Evolutionary conservation across 495 filamentous ascomycete species (phyloP).

Genomic region (Chaetomium tenue): DNA sequence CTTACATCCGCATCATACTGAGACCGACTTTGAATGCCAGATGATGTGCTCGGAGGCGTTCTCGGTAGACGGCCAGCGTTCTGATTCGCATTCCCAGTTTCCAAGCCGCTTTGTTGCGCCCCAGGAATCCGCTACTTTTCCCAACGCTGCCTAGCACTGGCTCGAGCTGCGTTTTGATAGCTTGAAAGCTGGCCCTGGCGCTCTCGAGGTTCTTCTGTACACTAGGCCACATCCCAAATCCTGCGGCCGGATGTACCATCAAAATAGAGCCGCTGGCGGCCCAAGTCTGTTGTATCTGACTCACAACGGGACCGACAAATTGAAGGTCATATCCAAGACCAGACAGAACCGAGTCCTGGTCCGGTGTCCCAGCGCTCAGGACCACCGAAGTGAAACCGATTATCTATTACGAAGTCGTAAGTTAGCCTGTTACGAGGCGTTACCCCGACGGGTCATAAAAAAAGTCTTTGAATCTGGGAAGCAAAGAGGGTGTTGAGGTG

Average conservation of each 20-base stretch:
- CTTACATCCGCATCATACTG: background rate
- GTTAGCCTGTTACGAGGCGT: background rate
- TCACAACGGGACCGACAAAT: background rate
- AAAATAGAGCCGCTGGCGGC: background rate
- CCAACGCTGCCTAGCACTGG: background rate
- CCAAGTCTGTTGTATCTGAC: background rate
- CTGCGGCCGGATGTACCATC: background rate
- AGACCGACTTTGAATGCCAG: background rate
- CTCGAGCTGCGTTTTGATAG: background rate
- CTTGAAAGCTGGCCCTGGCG: background rate
- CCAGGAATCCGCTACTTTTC: background rate
- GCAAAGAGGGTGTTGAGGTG: background rate
- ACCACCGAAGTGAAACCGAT: background rate
- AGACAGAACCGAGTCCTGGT: background rate
- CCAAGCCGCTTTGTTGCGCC: background rate
- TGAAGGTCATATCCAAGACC: background rate
- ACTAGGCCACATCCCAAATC: slow-evolving; percentile 6
- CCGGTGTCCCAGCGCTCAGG: background rate
- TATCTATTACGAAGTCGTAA: background rate
- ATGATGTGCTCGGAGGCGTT: background rate
- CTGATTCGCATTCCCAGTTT: background rate
- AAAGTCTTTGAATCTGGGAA: background rate
- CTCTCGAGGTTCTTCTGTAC: slow-evolving; percentile 2
- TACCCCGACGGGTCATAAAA: background rate
- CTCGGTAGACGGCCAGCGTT: background rate